Evolutionary conservation across 352 stramenopile genomes (phyloP).

Genomic region (Globisporangium sylvaticum): DNA sequence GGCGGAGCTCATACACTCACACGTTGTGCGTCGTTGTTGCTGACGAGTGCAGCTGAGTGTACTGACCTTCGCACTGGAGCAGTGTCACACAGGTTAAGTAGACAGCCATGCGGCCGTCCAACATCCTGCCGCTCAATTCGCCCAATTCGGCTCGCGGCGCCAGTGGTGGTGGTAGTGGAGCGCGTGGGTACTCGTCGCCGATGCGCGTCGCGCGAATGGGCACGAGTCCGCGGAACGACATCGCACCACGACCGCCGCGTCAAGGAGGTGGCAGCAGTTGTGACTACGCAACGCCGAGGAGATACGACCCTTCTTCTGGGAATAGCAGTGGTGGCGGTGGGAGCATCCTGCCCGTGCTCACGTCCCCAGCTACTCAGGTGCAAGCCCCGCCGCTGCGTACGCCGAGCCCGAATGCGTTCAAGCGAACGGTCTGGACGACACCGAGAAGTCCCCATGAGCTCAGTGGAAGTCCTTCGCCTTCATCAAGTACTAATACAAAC

Average conservation of each 20-base stretch:
- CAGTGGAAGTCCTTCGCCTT: not conserved
- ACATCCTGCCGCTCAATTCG: conserved; percentile 5
- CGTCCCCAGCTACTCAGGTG: conserved; percentile 11
- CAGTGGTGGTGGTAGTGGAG: not conserved
- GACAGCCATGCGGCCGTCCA: conserved; percentile 9
- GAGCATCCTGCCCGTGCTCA: conserved; percentile 35
- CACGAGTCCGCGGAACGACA: conserved; percentile 31
- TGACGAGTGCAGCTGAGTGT: not conserved
- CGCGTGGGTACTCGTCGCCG: conserved; percentile 11
- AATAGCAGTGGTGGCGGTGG: conserved; percentile 13
- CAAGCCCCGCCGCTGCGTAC: conserved; percentile 5
- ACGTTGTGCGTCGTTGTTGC: too few species aligned
- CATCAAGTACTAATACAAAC: not conserved
- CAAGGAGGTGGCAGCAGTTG: not conserved
- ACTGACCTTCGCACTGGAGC: too few species aligned
- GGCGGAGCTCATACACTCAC: not conserved
- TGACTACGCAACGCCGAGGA: conserved; percentile 16
- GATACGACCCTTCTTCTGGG: not conserved
- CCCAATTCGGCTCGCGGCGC: conserved; percentile 2
- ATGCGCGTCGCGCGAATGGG: conserved; percentile 2
- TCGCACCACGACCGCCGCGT: conserved; percentile 11
- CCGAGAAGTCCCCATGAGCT: conserved; percentile 20
- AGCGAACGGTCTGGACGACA: conserved; percentile 44
- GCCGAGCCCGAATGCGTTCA: conserved; percentile 28
- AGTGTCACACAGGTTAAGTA: too few species aligned